Evolutionary conservation across 805 yeast species (phyloP).

Genomic region (Suhomyces vadensis): DNA sequence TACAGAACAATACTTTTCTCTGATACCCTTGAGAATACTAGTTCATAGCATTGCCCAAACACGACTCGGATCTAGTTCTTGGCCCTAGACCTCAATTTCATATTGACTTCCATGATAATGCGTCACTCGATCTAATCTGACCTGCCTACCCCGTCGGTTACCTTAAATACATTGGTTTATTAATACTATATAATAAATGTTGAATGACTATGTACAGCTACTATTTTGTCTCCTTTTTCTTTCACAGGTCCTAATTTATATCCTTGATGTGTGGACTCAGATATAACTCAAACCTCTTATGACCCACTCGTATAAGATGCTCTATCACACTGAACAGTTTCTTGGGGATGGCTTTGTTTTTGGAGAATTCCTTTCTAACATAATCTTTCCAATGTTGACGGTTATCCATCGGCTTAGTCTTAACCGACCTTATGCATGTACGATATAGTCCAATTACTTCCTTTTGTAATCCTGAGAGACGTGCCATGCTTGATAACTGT

Average conservation of each 20-base stretch:
- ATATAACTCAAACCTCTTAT: constrained; percentile 69
- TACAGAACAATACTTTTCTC: too few relatives aligned
- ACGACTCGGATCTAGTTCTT: too few relatives aligned
- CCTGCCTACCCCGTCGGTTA: too few relatives aligned
- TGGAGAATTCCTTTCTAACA: constrained; percentile 62
- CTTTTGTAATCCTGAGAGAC: constrained; percentile 45
- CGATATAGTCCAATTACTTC: constrained; percentile 54
- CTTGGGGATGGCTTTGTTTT: constrained; percentile 57
- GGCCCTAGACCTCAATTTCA: too few relatives aligned
- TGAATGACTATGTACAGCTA: too few relatives aligned
- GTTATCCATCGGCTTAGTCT: constrained; percentile 49
- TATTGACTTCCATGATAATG: too few relatives aligned
- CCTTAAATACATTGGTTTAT: too few relatives aligned
- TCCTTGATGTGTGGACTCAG: constrained; percentile 71
- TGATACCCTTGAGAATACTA: too few relatives aligned
- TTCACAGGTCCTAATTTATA: constrained; percentile 37
- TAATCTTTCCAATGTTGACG: constrained; percentile 45
- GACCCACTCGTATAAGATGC: constrained; percentile 76
- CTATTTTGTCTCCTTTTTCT: background rate
- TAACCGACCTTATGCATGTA: constrained; percentile 45
- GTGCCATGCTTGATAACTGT: constrained; percentile 25
- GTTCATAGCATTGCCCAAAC: too few relatives aligned
- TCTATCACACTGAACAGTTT: constrained; percentile 86
- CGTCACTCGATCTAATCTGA: too few relatives aligned
- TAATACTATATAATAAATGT: too few relatives aligned